These are phyloP conservation scores for Cucurbita pepo DNA, from an alignment of 306 rosid species.

Conservation along the genomic window DNA sequence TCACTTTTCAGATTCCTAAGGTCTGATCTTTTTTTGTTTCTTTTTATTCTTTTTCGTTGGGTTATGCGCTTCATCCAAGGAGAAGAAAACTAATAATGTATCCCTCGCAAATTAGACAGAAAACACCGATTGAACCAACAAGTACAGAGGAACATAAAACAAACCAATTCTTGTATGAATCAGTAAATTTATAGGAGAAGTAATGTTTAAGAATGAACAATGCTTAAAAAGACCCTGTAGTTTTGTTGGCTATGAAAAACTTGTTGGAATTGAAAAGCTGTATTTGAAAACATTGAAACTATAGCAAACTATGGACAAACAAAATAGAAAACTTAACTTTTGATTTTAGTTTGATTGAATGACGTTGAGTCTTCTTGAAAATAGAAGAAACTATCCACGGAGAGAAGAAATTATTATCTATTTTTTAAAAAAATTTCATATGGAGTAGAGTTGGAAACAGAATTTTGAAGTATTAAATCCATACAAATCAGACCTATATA, in stretches of 20 bases:
- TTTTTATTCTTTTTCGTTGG: background rate
- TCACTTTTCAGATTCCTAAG: background rate
- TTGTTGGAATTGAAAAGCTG: background rate
- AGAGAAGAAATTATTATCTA: background rate
- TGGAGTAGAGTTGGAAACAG: background rate
- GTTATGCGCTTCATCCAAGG: background rate
- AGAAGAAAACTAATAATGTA: background rate
- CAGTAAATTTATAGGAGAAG: no score
- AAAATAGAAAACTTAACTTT: background rate
- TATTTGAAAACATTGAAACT: no score
- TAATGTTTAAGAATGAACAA: no score
- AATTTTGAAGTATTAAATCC: background rate
- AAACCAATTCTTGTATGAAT: no score
- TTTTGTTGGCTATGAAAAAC: background rate
- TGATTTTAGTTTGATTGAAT: background rate
- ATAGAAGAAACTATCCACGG: background rate
- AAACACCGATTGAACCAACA: no score
- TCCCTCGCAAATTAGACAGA: no score
- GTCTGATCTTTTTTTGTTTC: background rate
- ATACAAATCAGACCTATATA: background rate
- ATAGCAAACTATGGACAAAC: background rate
- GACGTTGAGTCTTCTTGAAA: background rate
- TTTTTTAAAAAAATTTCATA: no score
- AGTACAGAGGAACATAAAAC: no score
- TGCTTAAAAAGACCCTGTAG: background rate